Conservation (phyloP, 345 rosid species). For the Rhodamnia rubescens region DNA sequence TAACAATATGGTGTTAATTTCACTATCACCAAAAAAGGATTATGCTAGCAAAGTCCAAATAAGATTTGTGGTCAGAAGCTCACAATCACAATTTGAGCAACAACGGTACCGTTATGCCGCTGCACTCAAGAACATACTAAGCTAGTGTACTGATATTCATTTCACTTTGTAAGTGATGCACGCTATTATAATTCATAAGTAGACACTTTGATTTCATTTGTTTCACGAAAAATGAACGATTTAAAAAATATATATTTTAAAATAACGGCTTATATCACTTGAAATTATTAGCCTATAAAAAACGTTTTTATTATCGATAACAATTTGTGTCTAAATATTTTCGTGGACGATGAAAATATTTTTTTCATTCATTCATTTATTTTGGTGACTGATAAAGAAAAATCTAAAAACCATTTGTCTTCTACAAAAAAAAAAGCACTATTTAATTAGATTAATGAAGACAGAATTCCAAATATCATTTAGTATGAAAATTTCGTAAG, state of each 20-base stretch:
- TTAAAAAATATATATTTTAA: neutral
- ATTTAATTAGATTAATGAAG: neutral
- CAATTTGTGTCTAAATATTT: neutral
- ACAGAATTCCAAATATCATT: neutral
- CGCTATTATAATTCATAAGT: neutral
- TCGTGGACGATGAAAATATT: neutral
- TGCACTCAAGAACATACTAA: neutral
- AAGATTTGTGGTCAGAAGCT: neutral
- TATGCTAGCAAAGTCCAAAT: too few species aligned
- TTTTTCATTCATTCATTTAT: neutral
- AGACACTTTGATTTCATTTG: neutral
- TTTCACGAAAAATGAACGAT: neutral
- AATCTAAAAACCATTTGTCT: neutral
- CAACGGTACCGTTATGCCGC: neutral
- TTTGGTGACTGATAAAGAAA: neutral
- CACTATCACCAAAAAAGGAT: too few species aligned
- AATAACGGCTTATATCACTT: neutral
- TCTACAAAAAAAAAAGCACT: neutral
- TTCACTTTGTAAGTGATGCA: neutral
- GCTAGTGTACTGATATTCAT: neutral
- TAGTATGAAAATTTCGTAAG: neutral
- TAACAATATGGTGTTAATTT: too few species aligned
- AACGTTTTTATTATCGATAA: neutral
- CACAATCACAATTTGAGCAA: neutral
- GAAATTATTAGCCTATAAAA: neutral